Conservation (phyloP, 768 basidiomycete genomes). For the Ephemerocybe angulata region DNA sequence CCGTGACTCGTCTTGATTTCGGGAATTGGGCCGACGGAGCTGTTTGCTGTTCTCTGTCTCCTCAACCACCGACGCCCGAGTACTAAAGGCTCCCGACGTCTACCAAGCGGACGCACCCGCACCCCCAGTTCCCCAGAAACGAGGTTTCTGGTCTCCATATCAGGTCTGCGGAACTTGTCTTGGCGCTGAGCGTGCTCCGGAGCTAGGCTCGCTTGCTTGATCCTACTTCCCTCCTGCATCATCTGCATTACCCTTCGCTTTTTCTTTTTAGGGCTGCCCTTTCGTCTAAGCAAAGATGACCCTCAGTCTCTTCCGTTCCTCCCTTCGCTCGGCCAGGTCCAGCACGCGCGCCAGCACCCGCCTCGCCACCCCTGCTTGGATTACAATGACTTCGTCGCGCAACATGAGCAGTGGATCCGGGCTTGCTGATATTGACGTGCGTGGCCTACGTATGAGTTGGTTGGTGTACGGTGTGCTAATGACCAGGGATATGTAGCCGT, state of each 20-base stretch:
- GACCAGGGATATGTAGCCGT: constrained; percentile 37
- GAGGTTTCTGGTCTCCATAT: too few species aligned
- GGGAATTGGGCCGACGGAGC: background rate
- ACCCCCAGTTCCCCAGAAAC: too few species aligned
- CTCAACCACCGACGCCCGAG: background rate
- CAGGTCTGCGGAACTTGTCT: too few species aligned
- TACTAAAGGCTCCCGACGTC: background rate
- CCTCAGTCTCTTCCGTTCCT: background rate
- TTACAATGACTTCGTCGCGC: background rate
- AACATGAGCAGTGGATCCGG: constrained; percentile 8
- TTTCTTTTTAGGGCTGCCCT: background rate
- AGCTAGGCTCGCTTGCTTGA: too few species aligned
- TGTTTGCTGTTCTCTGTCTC: background rate
- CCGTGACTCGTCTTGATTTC: background rate
- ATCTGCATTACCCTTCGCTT: background rate
- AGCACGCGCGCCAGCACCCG: background rate
- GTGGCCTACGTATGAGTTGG: constrained; percentile 6
- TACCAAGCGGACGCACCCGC: too few species aligned
- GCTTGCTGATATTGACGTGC: constrained; percentile 35
- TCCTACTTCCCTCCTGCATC: background rate
- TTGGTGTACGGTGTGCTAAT: background rate
- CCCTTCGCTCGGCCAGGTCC: background rate
- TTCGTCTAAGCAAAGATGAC: background rate
- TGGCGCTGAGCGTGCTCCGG: too few species aligned
- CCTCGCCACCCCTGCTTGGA: background rate